Evolutionary conservation across 2,329 filamentous ascomycete species (phyloP).

Genomic region (Cryoendolithus antarcticus): DNA sequence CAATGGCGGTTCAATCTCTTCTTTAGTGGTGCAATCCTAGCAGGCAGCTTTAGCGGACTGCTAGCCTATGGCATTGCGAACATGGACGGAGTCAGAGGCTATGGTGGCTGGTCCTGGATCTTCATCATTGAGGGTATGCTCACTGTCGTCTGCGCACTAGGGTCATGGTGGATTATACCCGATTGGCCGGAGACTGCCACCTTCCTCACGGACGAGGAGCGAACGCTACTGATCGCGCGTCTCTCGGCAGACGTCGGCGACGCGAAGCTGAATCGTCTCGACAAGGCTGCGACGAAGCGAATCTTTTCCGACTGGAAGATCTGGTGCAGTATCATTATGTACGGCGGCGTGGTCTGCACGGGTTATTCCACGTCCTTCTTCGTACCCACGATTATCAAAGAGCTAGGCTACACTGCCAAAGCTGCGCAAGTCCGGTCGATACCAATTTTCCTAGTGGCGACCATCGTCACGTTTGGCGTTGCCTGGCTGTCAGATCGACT

Average conservation of each 20-base stretch:
- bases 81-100: slow-evolving; percentile 18
- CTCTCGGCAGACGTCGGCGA: slow-evolving; percentile 25
- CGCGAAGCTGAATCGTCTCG: slow-evolving; percentile 40
- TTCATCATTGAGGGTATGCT: slow-evolving; percentile 35
- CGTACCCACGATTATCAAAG: slow-evolving; percentile 30
- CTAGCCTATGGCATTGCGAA: slow-evolving; percentile 25
- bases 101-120: slow-evolving; percentile 32
- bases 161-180: slow-evolving; percentile 21
- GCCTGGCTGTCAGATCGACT: slow-evolving; percentile 40
- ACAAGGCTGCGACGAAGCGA: slow-evolving; percentile 34
- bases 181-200: slow-evolving; percentile 33
- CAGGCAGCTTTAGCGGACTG: slow-evolving; percentile 29
- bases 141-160: slow-evolving; percentile 15
- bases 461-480: slow-evolving; percentile 27
- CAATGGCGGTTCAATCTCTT: slow-evolving; percentile 30
- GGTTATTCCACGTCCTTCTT: slow-evolving; percentile 34
- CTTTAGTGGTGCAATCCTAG: slow-evolving; percentile 28
- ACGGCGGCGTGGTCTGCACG: slow-evolving; percentile 30
- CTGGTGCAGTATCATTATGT: slow-evolving; percentile 27
- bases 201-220: slow-evolving; percentile 36
- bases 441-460: slow-evolving; percentile 24
- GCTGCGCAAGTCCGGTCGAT: slow-evolving; percentile 28
- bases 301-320: slow-evolving; percentile 38
- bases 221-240: slow-evolving; percentile 29
- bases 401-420: slow-evolving; percentile 29